Base-by-base conservation (phyloP, 2,329 filamentous ascomycete genomes). In the Xylaria sp. region DNA sequence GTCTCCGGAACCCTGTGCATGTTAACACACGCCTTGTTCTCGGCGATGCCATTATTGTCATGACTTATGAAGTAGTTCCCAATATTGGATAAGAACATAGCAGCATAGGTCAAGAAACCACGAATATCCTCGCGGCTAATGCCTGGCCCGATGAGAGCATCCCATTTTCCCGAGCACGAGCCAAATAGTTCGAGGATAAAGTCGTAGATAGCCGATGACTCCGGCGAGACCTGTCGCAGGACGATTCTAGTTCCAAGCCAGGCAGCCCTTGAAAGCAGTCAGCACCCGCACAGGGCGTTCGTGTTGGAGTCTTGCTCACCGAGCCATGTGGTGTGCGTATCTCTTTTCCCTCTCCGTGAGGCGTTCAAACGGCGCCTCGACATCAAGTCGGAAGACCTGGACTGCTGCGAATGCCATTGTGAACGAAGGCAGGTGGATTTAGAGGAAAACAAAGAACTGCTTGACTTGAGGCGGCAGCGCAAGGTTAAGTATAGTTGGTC, bases 261-360 rank as follows among this genome's bases (percentile, higher is more conserved):
- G 0, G 87, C 83, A 34, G 87, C 86, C 69, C 86, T 88, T 1
- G 1, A 3, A 13, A 6, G 32, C 8, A 46, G 23, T 46, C 9
- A 46, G 9, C 7, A 44, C 1, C 8, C 25, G 25, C 6, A 44
- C 7, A 12, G n/a, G 2, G 23, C 6, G 6, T 3, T 15, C 70
- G 37, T 12, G 20, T 67, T 41, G 44, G 64, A 10, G 5, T 48
- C 51, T 55, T 34, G 39, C 50, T 7, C 72, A 78, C 78, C 78
- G 74, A 48, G 76, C 75, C 76, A 91, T 85, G 74, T 87, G 86
- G 79, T 92, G 89, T 20, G 89, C 88, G 81, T 92, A 92, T 78
- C 87, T 85, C 79, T 90, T 89, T 78, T 91, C 84, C 67, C 85
- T 78, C 46, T 82, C 77, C 23, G 78, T 83, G 57, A 89, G 79